These are phyloP conservation scores for Melampsora larici-populina DNA, from an alignment of 1,284 basidiomycete species.

Conservation along the genomic window DNA sequence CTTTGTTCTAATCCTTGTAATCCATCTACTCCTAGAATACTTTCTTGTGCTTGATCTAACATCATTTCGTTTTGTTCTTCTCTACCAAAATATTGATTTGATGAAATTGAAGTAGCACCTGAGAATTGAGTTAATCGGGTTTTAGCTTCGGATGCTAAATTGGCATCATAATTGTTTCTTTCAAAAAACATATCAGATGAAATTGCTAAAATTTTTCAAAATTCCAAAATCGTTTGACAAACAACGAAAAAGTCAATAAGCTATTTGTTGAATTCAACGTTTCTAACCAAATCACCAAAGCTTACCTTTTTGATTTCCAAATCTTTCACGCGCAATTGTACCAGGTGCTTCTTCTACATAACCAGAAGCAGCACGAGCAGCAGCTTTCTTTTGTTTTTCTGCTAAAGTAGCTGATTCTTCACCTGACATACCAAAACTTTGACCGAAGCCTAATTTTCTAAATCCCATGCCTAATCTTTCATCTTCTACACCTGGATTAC, in stretches of 20 bases:
- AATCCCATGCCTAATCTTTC: constrained; percentile 74
- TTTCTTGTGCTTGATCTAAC: constrained; percentile 55
- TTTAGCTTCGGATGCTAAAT: constrained; percentile 71
- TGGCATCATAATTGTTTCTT: constrained; percentile 79
- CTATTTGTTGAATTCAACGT: constrained; percentile 1
- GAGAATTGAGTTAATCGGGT: constrained; percentile 77
- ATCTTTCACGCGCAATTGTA: constrained; percentile 81
- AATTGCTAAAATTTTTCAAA: constrained; percentile 61
- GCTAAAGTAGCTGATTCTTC: constrained; percentile 49
- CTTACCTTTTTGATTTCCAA: constrained; percentile 75
- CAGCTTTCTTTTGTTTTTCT: constrained; percentile 46
- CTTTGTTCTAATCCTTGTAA: constrained; percentile 65
- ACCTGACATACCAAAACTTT: constrained; percentile 56
- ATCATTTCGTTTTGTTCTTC: constrained; percentile 71
- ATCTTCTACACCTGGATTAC: constrained; percentile 57
- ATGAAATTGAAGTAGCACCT: constrained; percentile 89
- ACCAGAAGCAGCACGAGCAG: constrained; percentile 46
- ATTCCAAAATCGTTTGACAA: neutral
- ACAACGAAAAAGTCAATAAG: too few relatives aligned
- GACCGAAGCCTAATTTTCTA: constrained; percentile 81
- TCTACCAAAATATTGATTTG: constrained; percentile 89
- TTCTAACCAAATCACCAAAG: neutral
- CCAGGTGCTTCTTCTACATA: constrained; percentile 57
- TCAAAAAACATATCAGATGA: constrained; percentile 98
- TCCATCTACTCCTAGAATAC: constrained; percentile 56